Conservation (phyloP, 1,284 basidiomycete species). For the Schizophyllum commune region DNA sequence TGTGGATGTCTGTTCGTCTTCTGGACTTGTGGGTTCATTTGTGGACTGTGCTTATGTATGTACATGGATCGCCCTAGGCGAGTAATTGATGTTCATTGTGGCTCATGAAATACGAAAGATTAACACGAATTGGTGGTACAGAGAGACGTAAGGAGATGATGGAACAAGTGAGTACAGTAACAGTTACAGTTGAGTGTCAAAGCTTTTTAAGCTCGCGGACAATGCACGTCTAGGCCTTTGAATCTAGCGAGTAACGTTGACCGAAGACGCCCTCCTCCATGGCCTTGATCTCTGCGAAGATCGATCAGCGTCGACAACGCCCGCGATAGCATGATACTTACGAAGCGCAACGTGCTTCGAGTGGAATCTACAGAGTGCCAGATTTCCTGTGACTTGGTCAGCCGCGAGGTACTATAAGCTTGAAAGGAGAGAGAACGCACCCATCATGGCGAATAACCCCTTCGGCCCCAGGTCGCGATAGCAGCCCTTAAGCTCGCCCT, state of each 20-base stretch:
- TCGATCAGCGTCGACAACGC: neutral
- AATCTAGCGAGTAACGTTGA: slow-evolving; percentile 2
- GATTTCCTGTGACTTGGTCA: slow-evolving; percentile 5
- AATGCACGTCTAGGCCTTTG: neutral
- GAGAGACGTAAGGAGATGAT: no score
- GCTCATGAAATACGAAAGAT: neutral
- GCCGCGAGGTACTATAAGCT: neutral
- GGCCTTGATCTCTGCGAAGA: slow-evolving; percentile 10
- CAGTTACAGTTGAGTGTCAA: no score
- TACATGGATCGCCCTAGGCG: neutral
- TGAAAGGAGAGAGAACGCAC: slow-evolving; percentile 15
- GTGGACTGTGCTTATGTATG: neutral
- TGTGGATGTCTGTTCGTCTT: neutral
- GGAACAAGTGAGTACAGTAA: no score
- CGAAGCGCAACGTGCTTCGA: slow-evolving; percentile 14
- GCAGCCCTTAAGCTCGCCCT: slow-evolving; percentile 53
- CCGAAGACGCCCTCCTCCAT: slow-evolving; percentile 13
- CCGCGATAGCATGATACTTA: neutral
- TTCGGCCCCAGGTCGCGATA: slow-evolving; percentile 47
- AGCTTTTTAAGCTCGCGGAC: no score
- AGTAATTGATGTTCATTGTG: neutral
- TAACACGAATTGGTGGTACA: no score
- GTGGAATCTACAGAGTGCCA: slow-evolving; percentile 11
- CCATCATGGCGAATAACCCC: slow-evolving; percentile 48
- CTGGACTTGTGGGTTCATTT: neutral